Conservation (phyloP, 2,329 filamentous ascomycete genomes). For the Phyllosticta citribraziliensis region DNA sequence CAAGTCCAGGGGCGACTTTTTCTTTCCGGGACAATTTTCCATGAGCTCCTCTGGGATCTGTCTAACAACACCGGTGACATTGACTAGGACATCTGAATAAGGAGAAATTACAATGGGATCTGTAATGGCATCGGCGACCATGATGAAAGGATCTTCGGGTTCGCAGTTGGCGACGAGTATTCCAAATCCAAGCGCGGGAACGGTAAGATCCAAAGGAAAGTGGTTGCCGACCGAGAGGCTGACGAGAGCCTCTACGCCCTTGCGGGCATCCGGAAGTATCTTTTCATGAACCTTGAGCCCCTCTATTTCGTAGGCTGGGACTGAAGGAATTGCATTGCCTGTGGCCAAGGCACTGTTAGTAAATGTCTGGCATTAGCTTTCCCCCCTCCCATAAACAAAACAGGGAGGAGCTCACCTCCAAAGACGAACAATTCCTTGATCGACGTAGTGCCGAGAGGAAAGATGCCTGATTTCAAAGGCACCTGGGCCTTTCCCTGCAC, state of each 20-base stretch:
- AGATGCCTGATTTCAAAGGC: slow-evolving; percentile 65
- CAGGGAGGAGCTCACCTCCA: slow-evolving; percentile 68
- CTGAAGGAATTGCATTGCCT: slow-evolving; percentile 56
- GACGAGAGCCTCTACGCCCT: slow-evolving; percentile 71
- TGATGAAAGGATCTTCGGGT: slow-evolving; percentile 60
- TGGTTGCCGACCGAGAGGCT: slow-evolving; percentile 62
- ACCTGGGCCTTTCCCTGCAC: slow-evolving; percentile 66
- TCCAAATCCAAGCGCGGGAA: slow-evolving; percentile 76
- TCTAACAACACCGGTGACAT: slow-evolving; percentile 61
- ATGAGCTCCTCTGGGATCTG: slow-evolving; percentile 66
- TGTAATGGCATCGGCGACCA: slow-evolving; percentile 67
- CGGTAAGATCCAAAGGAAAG: slow-evolving; percentile 64
- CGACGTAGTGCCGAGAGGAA: slow-evolving; percentile 67
- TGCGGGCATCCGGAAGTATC: slow-evolving; percentile 41
- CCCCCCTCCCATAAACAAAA: slow-evolving; percentile 38
- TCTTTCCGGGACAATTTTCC: slow-evolving; percentile 62
- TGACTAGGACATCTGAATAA: slow-evolving; percentile 54
- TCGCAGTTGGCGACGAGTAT: slow-evolving; percentile 77
- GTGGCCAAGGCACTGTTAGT: slow-evolving; percentile 11
- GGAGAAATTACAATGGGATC: slow-evolving; percentile 58
- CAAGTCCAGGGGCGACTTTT: slow-evolving; percentile 73
- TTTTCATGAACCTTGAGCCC: slow-evolving; percentile 71
- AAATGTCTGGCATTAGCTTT: slow-evolving; percentile 40
- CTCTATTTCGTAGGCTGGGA: slow-evolving; percentile 76
- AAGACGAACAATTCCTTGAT: slow-evolving; percentile 68